Evolutionary conservation across 129 eudicot species (phyloP).

Genomic region (Pseudognaphalium luteoalbum): DNA sequence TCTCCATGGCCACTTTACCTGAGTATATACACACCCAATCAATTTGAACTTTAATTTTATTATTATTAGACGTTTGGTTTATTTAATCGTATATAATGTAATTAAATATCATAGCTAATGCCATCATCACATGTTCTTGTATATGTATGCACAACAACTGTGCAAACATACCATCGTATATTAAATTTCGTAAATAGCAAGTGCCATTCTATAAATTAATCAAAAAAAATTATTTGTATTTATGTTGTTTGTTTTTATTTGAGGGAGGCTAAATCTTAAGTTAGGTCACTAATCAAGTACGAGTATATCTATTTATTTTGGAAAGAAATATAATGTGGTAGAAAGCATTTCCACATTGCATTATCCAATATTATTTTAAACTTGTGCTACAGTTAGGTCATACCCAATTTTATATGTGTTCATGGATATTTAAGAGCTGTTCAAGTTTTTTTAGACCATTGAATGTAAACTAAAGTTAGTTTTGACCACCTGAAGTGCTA

Average conservation of each 20-base stretch:
- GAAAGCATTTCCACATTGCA: constrained; percentile 38
- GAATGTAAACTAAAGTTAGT: background rate
- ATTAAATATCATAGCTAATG: background rate
- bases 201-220: background rate
- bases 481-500: background rate
- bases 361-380: constrained; percentile 25
- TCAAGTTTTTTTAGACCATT: background rate
- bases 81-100: background rate
- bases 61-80: background rate
- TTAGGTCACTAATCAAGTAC: constrained; percentile 32
- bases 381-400: constrained; percentile 41
- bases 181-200: background rate
- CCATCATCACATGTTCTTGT: constrained; percentile 15
- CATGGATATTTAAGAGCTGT: background rate
- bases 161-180: background rate
- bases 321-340: constrained; percentile 13
- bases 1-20: constrained; percentile 4
- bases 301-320: constrained; percentile 3
- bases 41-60: background rate
- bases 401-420: background rate
- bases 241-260: constrained; percentile 18
- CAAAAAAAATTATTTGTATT: background rate
- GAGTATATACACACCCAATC: background rate
- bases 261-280: constrained; percentile 15
- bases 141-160: constrained; percentile 6